Evolutionary conservation across 1,139 yeast species (phyloP), one percentile per base, ranked within the genome.

Genomic region (Nakaseomyces nivariensis): DNA sequence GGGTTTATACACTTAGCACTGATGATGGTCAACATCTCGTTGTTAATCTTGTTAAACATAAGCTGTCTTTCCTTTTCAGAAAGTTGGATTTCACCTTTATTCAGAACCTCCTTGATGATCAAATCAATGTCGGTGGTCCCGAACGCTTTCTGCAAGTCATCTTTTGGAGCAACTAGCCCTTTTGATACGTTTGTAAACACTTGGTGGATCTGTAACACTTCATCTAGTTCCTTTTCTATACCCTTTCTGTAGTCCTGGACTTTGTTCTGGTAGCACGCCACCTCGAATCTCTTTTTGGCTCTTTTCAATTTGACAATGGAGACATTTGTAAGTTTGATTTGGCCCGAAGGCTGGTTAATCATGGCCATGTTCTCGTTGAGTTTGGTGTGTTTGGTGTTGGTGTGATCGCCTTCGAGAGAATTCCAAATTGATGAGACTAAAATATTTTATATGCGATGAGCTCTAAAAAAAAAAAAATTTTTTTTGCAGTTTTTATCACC

Each of bases 221-320:
- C 98, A 69, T 92, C 98, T 10, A 94, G 67, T 64, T 92, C 97
- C 59, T 87, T 92, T 64, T 94, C 98, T 9, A 75, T 70, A 82
- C 83, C 65, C 84, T 89, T 64, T 59, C 97, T 75, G 82, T 92
- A 92, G 67, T 92, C 98, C 64, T 90, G 97, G 10, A 92, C 97
- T 64, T 94, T 92, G 63, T 92, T 92, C 63, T 88, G 97, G 67
- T 92, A 92, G 64, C 98, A 92, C 0, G 97, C 98, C 46, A 94
- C 78, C 67, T 92, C 98, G 62, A 89, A 92, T 56, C 97, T 72
- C 67, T 87, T 86, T 64, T 87, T 87, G 33, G 92, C 96, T 64
- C 86, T 88, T 62, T 85, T 86, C 81, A 92, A 82, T 48, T 94
- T 77, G 48, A 92, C 97, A 53, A 92, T 73, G 27, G 98, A 89